Conservation (phyloP, 2,329 filamentous ascomycete species). For the Fusarium tupiense region DNA sequence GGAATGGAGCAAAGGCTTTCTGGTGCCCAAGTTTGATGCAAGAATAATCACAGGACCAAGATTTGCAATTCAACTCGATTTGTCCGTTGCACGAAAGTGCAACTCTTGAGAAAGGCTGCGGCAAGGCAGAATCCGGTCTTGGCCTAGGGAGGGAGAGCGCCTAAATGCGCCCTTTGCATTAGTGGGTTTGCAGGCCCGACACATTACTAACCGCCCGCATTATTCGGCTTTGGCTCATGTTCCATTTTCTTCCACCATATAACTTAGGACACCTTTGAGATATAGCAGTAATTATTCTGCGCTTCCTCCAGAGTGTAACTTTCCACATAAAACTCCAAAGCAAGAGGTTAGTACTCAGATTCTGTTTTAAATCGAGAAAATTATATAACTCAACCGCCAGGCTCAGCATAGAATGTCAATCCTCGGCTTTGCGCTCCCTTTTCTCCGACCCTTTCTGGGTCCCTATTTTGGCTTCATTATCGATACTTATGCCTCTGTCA, state of each 20-base stretch:
- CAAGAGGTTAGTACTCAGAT: rapidly evolving
- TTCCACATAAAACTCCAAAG: not conserved
- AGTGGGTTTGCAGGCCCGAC: not conserved
- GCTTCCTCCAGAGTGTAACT: rapidly evolving
- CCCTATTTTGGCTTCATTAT: not conserved
- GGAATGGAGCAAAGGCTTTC: no score
- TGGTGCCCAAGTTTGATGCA: not conserved
- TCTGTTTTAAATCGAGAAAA: not conserved
- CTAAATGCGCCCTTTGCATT: not conserved
- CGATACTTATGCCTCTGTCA: not conserved
- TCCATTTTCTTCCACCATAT: not conserved
- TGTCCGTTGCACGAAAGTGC: not conserved
- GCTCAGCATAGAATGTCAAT: not conserved
- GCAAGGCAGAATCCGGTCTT: not conserved
- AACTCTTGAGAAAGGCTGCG: not conserved
- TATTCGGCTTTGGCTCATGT: not conserved
- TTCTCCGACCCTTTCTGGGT: not conserved
- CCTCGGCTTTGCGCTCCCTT: not conserved
- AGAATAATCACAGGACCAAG: not conserved
- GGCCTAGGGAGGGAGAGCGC: no score
- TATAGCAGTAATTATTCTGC: not conserved
- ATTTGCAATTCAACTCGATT: not conserved
- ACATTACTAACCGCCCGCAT: not conserved
- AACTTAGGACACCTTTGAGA: no score
- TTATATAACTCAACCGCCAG: not conserved